Percentiles rank a stretch among this genome's conserved stretches.
Evolutionary conservation across 176 grass and related monocot genomes (phyloP).

Genomic region (Oryza glumipatula): DNA sequence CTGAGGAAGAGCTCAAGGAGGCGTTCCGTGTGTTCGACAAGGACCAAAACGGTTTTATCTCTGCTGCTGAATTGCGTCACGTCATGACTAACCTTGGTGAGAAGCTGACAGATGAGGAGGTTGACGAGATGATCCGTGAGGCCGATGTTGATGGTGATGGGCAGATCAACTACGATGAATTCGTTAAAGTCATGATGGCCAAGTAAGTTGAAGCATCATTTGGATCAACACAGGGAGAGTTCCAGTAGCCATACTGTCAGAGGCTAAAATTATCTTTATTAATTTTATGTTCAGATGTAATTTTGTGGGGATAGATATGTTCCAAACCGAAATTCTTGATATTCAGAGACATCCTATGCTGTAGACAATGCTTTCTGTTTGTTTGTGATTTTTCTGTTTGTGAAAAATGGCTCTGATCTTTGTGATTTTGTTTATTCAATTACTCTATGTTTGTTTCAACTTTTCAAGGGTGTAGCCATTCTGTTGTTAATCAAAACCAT

Average conservation of each 20-base stretch:
- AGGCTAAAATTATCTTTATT: conserved; percentile 14
- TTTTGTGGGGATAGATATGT: conserved; percentile 9
- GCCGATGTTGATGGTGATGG: conserved; percentile 57
- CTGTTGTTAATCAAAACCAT: neutral
- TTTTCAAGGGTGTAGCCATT: conserved; percentile 3
- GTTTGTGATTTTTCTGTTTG: too few species aligned
- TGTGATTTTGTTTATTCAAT: conserved; percentile 6
- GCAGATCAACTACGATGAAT: conserved; percentile 49
- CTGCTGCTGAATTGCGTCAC: conserved; percentile 55
- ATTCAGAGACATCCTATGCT: conserved; percentile 11
- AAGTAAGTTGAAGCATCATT: conserved; percentile 33
- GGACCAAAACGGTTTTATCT: conserved; percentile 49
- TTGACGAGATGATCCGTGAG: conserved; percentile 57
- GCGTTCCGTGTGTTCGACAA: conserved; percentile 43
- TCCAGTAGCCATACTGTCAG: neutral
- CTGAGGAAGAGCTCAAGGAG: conserved; percentile 45
- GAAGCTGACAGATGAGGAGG: conserved; percentile 57
- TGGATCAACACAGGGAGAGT: conserved; percentile 1
- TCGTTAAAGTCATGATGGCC: conserved; percentile 45
- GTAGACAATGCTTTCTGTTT: neutral
- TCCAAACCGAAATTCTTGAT: conserved; percentile 3
- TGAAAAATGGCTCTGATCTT: neutral
- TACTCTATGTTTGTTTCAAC: conserved; percentile 12
- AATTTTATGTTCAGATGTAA: neutral
- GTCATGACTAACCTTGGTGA: conserved; percentile 59